Evolutionary conservation across 768 basidiomycete species (phyloP).

Genomic region (Boletellus sp.): DNA sequence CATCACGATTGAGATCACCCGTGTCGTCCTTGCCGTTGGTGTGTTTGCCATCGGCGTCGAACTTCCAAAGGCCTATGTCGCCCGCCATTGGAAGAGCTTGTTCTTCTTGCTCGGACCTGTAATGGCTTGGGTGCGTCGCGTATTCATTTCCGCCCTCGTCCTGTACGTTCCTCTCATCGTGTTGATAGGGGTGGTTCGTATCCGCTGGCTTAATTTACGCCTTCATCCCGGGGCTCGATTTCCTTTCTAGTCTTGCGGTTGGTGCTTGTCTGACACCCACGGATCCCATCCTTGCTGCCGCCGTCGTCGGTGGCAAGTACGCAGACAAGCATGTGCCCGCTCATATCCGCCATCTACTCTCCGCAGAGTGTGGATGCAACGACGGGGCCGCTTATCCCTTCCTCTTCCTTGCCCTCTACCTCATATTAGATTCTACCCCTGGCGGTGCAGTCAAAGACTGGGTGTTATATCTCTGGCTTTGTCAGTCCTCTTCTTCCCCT

Average conservation of each 20-base stretch:
- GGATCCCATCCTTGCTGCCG: conserved; percentile 33
- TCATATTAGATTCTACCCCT: conserved; percentile 63
- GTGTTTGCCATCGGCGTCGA: conserved; percentile 99
- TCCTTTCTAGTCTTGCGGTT: conserved; percentile 84
- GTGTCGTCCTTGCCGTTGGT: conserved; percentile 91
- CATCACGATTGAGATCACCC: conserved; percentile 85
- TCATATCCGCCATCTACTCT: conserved; percentile 63
- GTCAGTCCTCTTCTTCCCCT: conserved; percentile 42
- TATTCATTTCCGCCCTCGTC: neutral
- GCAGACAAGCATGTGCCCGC: conserved; percentile 96
- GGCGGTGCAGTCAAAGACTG: conserved; percentile 76
- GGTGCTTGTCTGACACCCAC: conserved; percentile 94
- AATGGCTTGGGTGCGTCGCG: conserved; percentile 72
- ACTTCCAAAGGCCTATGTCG: conserved; percentile 93
- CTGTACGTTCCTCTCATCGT: conserved; percentile 6
- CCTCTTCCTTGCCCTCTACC: conserved; percentile 84
- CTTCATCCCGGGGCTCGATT: conserved; percentile 83
- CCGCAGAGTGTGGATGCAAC: conserved; percentile 86
- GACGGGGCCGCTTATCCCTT: conserved; percentile 98
- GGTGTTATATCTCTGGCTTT: conserved; percentile 85
- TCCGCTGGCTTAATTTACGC: conserved; percentile 89
- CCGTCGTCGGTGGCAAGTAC: conserved; percentile 90
- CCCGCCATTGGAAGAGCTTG: conserved; percentile 87
- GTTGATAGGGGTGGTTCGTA: conserved; percentile 83
- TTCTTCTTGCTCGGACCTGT: conserved; percentile 78